A percentile compares a stretch with the other conserved stretches of the same genome.
Evolutionary conservation across 1,284 basidiomycete genomes (phyloP).

Genomic region (Heterobasidion occidentale): DNA sequence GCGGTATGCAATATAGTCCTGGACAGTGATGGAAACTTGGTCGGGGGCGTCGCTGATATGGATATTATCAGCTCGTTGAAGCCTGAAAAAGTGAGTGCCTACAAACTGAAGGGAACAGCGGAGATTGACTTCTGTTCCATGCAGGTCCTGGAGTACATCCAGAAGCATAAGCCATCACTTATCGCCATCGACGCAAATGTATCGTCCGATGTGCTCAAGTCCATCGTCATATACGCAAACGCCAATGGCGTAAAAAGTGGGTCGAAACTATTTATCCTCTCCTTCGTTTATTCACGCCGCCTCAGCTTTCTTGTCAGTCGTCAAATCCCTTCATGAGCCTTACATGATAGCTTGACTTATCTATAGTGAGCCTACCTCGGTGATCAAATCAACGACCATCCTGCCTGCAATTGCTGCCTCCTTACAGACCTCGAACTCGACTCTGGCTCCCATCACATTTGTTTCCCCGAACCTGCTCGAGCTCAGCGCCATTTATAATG

Average conservation of each 20-base stretch:
- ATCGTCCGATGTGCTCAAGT: constrained; percentile 41
- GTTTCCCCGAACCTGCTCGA: constrained; percentile 79
- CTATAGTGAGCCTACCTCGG: constrained; percentile 79
- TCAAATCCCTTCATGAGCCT: not conserved
- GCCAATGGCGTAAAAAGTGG: constrained; percentile 43
- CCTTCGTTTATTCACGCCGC: not conserved
- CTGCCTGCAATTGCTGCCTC: constrained; percentile 50
- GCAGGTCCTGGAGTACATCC: constrained; percentile 37
- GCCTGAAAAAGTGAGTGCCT: constrained; percentile 36
- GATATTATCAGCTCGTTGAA: constrained; percentile 53
- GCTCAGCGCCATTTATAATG: constrained; percentile 57
- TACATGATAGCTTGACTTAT: constrained; percentile 5
- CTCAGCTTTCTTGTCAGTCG: constrained; percentile 54
- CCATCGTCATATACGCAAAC: constrained; percentile 44
- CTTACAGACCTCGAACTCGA: constrained; percentile 16
- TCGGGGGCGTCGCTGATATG: constrained; percentile 91
- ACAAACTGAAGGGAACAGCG: not conserved
- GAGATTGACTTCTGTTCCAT: constrained; percentile 2
- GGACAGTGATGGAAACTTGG: constrained; percentile 63
- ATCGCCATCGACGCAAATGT: constrained; percentile 85
- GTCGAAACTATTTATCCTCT: constrained; percentile 15
- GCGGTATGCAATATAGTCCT: constrained; percentile 85
- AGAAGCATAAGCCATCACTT: constrained; percentile 41
- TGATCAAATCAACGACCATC: constrained; percentile 68
- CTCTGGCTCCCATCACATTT: constrained; percentile 48